Evolutionary conservation across 805 yeast species (phyloP).

Genomic region (Ascoidea tarda): DNA sequence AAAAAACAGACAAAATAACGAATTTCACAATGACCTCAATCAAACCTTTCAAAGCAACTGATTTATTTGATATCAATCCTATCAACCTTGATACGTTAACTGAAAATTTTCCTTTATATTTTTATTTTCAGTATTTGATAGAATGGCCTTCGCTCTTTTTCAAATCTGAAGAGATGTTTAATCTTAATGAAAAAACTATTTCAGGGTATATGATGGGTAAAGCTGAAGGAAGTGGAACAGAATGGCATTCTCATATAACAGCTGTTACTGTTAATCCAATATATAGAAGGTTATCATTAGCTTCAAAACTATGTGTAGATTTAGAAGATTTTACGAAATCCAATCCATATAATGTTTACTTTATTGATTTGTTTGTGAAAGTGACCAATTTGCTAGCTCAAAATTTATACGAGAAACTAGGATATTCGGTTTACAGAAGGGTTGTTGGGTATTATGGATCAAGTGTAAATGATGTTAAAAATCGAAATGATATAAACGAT

Average conservation of each 20-base stretch:
- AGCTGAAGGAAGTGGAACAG: constrained; percentile 71
- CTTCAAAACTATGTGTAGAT: constrained; percentile 62
- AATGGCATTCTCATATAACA: constrained; percentile 95
- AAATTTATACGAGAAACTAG: constrained; percentile 71
- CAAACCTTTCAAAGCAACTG: constrained; percentile 78
- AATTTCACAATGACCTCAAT: constrained; percentile 59
- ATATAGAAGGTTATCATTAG: constrained; percentile 77
- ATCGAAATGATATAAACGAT: constrained; percentile 36
- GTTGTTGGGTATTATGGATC: constrained; percentile 80
- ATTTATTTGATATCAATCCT: constrained; percentile 55
- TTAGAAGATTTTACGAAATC: constrained; percentile 61
- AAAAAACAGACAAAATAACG: no score
- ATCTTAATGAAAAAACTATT: constrained; percentile 17
- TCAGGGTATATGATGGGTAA: constrained; percentile 92
- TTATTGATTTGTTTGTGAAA: constrained; percentile 84
- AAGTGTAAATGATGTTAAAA: constrained; percentile 13
- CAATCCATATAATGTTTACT: constrained; percentile 70
- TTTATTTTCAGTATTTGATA: constrained; percentile 70
- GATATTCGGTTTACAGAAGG: constrained; percentile 72
- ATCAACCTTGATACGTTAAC: constrained; percentile 83
- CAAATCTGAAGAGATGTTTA: constrained; percentile 36
- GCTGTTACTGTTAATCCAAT: constrained; percentile 84
- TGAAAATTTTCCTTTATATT: constrained; percentile 77
- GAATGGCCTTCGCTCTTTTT: constrained; percentile 86
- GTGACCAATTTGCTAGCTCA: constrained; percentile 74